Evolutionary conservation across 345 rosid genomes (phyloP).

Genomic region (Lagerstroemia speciosa): DNA sequence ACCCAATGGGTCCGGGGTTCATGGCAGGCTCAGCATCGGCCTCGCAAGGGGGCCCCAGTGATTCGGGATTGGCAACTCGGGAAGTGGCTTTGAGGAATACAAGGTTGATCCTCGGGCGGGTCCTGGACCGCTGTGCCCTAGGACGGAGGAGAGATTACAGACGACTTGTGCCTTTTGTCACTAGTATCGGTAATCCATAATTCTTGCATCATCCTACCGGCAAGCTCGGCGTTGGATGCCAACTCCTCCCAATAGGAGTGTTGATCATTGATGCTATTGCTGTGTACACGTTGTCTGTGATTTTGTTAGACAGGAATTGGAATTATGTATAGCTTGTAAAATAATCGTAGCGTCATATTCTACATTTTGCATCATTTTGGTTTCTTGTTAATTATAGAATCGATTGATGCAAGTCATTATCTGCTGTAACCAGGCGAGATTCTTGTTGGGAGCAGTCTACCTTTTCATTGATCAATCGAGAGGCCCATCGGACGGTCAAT

Average conservation of each 20-base stretch:
- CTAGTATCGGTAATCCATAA: slow-evolving; percentile 48
- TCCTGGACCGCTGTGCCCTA: slow-evolving; percentile 73
- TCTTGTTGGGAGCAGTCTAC: too few species aligned
- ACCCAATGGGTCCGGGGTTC: slow-evolving; percentile 29
- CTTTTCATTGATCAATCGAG: too few species aligned
- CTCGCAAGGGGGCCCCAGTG: slow-evolving; percentile 31
- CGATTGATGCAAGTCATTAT: too few species aligned
- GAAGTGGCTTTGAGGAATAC: slow-evolving; percentile 88
- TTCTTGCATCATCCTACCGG: too few species aligned
- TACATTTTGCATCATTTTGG: background rate
- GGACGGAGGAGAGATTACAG: slow-evolving; percentile 83
- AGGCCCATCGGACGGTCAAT: too few species aligned
- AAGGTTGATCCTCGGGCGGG: slow-evolving; percentile 75
- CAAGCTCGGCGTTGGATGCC: too few species aligned
- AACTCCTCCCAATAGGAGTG: background rate
- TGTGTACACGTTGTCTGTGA: too few species aligned
- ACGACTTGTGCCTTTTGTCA: slow-evolving; percentile 85
- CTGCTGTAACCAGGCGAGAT: too few species aligned
- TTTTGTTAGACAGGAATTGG: too few species aligned
- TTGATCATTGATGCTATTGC: background rate
- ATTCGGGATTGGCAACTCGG: slow-evolving; percentile 55
- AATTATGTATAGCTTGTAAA: background rate
- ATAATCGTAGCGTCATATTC: background rate
- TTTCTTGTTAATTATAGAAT: background rate
- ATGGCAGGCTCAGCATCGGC: slow-evolving; percentile 33